Evolutionary conservation across 306 rosid species (phyloP).

Genomic region (Sechiopsis laciniata): DNA sequence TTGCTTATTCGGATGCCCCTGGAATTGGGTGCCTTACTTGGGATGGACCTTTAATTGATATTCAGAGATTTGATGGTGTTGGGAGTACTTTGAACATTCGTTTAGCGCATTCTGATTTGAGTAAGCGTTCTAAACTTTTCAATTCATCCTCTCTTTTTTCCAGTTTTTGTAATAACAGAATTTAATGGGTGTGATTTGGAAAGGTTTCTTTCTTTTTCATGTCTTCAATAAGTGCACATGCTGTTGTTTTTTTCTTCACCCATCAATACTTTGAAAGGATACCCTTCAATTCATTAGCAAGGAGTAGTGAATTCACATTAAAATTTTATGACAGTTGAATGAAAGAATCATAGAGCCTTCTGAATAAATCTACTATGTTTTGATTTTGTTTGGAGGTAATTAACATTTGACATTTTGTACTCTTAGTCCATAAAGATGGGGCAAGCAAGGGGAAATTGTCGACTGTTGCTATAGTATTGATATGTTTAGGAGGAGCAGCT

Average conservation of each 20-base stretch:
- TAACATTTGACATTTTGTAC: not conserved
- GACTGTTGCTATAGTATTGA: constrained; percentile 26
- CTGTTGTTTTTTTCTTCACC: no score
- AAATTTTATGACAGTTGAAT: no score
- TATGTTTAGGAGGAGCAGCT: constrained; percentile 39
- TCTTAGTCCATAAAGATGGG: constrained; percentile 28
- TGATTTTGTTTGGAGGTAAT: not conserved
- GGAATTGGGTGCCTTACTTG: constrained; percentile 78
- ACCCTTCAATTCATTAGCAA: no score
- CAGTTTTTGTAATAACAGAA: no score
- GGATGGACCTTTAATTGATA: constrained; percentile 24
- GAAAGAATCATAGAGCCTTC: no score
- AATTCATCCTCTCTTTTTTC: no score
- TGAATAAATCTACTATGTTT: no score
- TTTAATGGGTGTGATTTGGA: no score
- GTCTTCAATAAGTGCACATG: no score
- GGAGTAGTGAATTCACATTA: no score
- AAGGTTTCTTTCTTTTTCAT: no score
- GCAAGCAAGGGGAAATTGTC: constrained; percentile 28
- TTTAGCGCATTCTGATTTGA: constrained; percentile 47
- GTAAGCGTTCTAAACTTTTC: constrained; percentile 21
- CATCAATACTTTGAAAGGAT: no score
- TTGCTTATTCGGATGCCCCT: constrained; percentile 45
- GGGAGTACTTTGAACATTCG: constrained; percentile 46
- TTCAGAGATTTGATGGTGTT: constrained; percentile 22